Base-by-base conservation (phyloP, 2,329 filamentous ascomycete species). In the Incumbomyces delicatus region DNA sequence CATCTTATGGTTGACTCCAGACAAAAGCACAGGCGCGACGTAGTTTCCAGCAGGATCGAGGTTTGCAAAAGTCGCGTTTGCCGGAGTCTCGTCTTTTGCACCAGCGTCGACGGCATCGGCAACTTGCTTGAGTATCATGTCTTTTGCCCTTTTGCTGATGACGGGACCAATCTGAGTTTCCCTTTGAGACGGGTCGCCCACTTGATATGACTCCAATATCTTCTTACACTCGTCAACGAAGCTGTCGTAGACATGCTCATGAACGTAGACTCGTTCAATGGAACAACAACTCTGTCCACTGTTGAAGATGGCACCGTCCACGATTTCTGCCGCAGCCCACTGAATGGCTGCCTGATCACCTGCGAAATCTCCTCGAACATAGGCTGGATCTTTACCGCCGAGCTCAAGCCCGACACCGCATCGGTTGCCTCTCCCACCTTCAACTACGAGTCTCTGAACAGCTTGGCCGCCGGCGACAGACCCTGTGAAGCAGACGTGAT, bases 251-350 rank as follows among this genome's bases (percentile, higher is more conserved):
- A 96, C 78, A 57, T 78, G 81, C 60, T 85, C 83, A 59, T 92
- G 81, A 4, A 96, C 89, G 60, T 96, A 96, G 16, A 96, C 80
- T 30, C 90, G 77, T 69, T 96, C 90, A 45, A 96, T 74, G 18
- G 87, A 85, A 67, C 90, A 96, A 73, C 90, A 96, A 63, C 87
- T 94, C 71, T 96, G 90, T n/a, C 90, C 90, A 43, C 89, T 95
- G 70, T 96, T 96, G 75, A 96, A 96, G 48, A 96, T 74, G n/a
- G 88, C 83, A 16, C 90, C 90, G 58, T 96, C 90, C 12, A 96
- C 87, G 58, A 96, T 92, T 67, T 95, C 88, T 56, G 85, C 88
- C 0, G 90, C 90, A 0, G 84, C 89, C 90, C 89, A 95, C 17
- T 41, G 30, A 11, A 46, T 41, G 2, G 29, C 44, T 40, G 80